Conservation (phyloP, 2,329 filamentous ascomycete species). For the Paramyrothecium roridum region DNA sequence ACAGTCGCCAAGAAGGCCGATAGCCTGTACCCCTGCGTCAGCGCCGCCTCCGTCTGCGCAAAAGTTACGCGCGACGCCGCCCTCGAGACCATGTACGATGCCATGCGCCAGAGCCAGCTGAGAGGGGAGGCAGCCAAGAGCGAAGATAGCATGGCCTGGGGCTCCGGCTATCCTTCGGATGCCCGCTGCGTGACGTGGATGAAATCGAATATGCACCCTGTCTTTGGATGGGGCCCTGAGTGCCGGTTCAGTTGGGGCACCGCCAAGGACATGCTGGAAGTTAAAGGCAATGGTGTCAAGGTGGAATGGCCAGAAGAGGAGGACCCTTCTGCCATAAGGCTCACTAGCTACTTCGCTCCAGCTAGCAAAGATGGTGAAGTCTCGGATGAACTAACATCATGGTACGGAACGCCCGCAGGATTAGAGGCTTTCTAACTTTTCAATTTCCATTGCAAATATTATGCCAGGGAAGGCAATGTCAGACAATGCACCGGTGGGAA, state of each 20-base stretch:
- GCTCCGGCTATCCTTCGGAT: constrained; percentile 92
- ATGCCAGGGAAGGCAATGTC: not conserved
- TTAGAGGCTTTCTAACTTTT: constrained; percentile 64
- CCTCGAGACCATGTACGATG: constrained; percentile 72
- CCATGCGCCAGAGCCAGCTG: constrained; percentile 17
- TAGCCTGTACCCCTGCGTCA: constrained; percentile 86
- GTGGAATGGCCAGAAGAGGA: constrained; percentile 83
- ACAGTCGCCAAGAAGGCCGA: constrained; percentile 91
- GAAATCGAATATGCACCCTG: constrained; percentile 79
- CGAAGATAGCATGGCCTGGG: constrained; percentile 61
- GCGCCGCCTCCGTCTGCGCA: constrained; percentile 88
- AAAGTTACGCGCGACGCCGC: constrained; percentile 94
- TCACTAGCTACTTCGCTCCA: constrained; percentile 72
- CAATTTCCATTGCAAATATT: not conserved
- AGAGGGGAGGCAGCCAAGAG: constrained; percentile 14
- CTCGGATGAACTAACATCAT: constrained; percentile 67
- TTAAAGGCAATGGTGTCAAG: constrained; percentile 62
- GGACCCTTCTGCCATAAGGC: constrained; percentile 61
- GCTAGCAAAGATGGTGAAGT: constrained; percentile 38
- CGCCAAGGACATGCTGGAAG: constrained; percentile 86
- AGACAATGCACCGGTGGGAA: not conserved
- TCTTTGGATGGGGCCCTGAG: constrained; percentile 94
- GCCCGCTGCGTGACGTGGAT: constrained; percentile 78
- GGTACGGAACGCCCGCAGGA: constrained; percentile 76
- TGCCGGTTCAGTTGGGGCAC: constrained; percentile 96